Conservation (phyloP, 2,329 filamentous ascomycete genomes). For the Dactylella cylindrospora region DNA sequence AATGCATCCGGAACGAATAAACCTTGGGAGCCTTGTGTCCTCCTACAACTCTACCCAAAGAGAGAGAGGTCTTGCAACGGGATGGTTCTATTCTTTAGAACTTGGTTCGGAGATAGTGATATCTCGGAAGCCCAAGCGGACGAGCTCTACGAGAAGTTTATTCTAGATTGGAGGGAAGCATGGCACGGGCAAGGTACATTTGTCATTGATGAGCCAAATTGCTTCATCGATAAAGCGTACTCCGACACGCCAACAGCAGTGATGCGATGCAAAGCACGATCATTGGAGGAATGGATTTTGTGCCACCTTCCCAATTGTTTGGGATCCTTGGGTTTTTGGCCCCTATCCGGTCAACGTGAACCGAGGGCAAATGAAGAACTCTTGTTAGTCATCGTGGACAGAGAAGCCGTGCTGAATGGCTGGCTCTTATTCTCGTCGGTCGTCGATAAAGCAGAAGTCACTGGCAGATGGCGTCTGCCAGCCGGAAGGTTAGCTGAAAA, state of each 20-base stretch:
- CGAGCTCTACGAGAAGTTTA: constrained; percentile 2
- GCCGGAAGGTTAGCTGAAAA: background rate
- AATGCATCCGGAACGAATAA: background rate
- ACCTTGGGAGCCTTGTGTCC: background rate
- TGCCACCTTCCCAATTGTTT: background rate
- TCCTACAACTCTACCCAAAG: background rate
- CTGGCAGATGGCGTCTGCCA: constrained; percentile 4
- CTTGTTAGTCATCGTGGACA: background rate
- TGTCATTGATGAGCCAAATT: background rate
- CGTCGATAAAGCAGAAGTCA: background rate
- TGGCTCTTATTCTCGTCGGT: background rate
- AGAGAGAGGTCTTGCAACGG: background rate
- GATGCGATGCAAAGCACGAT: background rate
- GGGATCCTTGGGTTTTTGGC: too few species aligned
- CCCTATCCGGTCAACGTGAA: background rate
- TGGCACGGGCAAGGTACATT: background rate
- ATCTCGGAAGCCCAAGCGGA: background rate
- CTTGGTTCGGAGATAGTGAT: constrained; percentile 2
- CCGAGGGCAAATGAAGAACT: background rate
- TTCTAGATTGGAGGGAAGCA: background rate
- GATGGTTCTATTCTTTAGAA: background rate
- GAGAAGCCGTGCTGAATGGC: constrained; percentile 1
- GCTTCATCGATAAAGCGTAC: background rate
- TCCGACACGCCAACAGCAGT: background rate
- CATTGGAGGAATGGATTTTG: constrained; percentile 2